Evolutionary conservation across 441 rosid genomes (phyloP), one percentile per base, ranked within the genome.

Genomic region (Sinapis alba): DNA sequence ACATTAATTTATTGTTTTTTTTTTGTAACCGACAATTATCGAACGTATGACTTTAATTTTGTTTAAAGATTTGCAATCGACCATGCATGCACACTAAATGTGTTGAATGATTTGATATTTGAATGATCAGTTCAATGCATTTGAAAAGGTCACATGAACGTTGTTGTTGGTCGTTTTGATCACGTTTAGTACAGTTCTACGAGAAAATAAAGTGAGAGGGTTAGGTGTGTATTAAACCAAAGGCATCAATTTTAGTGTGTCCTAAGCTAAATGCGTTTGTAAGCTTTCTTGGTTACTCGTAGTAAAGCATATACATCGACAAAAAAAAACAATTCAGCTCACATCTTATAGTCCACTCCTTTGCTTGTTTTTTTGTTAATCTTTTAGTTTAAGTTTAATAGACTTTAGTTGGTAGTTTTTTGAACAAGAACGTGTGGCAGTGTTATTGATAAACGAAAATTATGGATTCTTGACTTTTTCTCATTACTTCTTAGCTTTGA

Each of bases 341-440:
- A 30, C 12, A 62, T 16, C 13, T 12, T 43, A 43, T n/a, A 58
- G 32, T 28, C 32, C 1, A 28, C 41, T 34, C 12, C 23, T 51
- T 19, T 19, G n/a, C n/a, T n/a, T n/a, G n/a, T 19, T 51, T 10
- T 50, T 45, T 45, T 45, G 51, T 15, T 45, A 13, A n/a, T 6
- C 50, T 28, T 28, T 13, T 21, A 9, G 12, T 3, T 20, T 24
- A 47, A 23, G 28, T 36, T 7, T 4, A 34, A 12, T 36, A 54
- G 41, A 74, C 34, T 60, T 68, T 62, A 75, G 69, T 38, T 51
- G 63, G 69, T 67, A 54, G 74, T 45, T 58, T 19, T 47, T 26
- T 69, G 60, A 56, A 41, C 20, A 77, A 77, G 62, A 77, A 77
- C 76, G 80, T 71, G 80, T 77, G 77, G 64, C 58, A 77, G 80